A percentile compares a stretch with the other conserved stretches of the same genome.
These are phyloP conservation scores for Backusella circina DNA, from an alignment of 192 early-diverging fungal genomes.

Conservation along the genomic window DNA sequence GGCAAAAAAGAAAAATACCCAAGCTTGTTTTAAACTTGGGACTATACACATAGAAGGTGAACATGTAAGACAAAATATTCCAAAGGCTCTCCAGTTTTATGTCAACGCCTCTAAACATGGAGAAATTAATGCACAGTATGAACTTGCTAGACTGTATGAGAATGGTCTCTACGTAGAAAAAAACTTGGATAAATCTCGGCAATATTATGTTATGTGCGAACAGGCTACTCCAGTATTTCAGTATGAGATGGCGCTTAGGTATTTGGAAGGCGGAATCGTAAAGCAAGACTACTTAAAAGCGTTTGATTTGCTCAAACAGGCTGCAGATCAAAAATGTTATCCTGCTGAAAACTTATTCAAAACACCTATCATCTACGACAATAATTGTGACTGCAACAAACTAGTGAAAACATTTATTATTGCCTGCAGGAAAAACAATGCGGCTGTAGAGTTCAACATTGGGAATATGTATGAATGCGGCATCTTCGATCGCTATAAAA, in stretches of 20 bases:
- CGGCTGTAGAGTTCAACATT: background rate
- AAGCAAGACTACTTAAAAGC: slow-evolving; percentile 18
- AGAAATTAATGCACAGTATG: background rate
- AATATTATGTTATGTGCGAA: background rate
- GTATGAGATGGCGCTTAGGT: background rate
- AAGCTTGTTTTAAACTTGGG: background rate
- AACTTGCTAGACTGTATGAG: background rate
- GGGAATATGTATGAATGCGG: background rate
- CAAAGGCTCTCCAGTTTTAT: background rate
- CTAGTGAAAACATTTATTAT: no score
- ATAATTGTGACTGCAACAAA: background rate
- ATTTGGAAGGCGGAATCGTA: background rate
- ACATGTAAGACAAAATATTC: no score
- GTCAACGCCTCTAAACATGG: background rate
- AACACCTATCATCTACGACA: background rate
- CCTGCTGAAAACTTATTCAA: background rate
- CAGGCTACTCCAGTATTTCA: no score
- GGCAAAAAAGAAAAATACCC: background rate
- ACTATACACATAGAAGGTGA: background rate
- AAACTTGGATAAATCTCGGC: background rate
- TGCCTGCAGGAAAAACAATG: no score
- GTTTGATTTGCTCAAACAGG: slow-evolving; percentile 17
- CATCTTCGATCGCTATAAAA: no score
- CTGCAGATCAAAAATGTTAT: background rate
- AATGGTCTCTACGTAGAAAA: background rate